Evolutionary conservation across 148 eudicot genomes (phyloP).

Genomic region (Spergularia bocconei): DNA sequence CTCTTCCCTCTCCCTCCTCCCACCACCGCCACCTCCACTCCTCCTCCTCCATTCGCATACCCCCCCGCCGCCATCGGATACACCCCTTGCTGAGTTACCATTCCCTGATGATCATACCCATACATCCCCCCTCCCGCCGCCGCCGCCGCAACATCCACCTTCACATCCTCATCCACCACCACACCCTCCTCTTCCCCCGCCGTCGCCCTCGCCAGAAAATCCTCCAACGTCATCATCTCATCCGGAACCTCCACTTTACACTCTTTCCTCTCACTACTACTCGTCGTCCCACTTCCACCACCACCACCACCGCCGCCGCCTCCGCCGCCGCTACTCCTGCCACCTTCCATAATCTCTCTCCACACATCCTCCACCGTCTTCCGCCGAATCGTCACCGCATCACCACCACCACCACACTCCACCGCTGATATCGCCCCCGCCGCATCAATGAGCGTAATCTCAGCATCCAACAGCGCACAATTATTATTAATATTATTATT

Average conservation of each 20-base stretch:
- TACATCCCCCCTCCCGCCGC: conserved; percentile 34
- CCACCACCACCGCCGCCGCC: too few relatives aligned
- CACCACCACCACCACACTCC: conserved; percentile 14
- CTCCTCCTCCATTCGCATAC: conserved; percentile 16
- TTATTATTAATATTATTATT: not conserved
- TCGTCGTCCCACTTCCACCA: too few relatives aligned
- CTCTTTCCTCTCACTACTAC: conserved; percentile 28
- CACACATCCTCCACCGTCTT: conserved; percentile 80
- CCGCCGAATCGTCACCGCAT: conserved; percentile 12
- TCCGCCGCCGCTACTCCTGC: not conserved
- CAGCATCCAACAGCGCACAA: conserved; percentile 27
- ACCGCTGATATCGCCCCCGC: conserved; percentile 56
- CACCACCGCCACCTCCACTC: conserved; percentile 31
- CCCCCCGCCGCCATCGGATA: conserved; percentile 17
- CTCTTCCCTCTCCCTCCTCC: conserved; percentile 57
- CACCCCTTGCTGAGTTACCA: conserved; percentile 15
- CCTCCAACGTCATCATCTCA: conserved; percentile 88
- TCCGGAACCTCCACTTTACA: conserved; percentile 52
- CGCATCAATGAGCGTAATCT: conserved; percentile 51
- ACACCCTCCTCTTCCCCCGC: conserved; percentile 43
- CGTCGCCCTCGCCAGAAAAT: conserved; percentile 62
- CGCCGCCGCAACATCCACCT: conserved; percentile 22
- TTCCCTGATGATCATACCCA: conserved; percentile 29
- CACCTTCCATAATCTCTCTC: conserved; percentile 65
- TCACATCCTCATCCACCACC: conserved; percentile 34